Evolutionary conservation across 2,329 filamentous ascomycete species (phyloP), one percentile per base, ranked within the genome.

Genomic region (Cyanodermella asteris): DNA sequence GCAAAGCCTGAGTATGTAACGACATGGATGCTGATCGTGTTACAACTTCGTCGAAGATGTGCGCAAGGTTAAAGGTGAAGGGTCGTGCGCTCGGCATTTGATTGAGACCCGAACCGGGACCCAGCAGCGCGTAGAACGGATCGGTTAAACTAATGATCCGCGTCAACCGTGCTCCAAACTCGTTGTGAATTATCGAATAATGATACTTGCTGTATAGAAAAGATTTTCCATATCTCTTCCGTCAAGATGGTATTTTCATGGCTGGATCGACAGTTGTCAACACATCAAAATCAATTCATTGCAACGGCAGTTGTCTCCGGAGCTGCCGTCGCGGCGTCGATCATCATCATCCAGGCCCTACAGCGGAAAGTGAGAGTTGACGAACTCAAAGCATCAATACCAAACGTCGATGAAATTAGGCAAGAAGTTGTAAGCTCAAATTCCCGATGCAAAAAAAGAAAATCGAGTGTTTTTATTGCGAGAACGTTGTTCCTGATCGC

Each of bases 311-410:
- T 39, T 7, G 44, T 58, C 7, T 59, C 57, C 4, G 51, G 51
- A 7, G 49, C 50, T 6, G 39, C 61, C 5, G 54, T 59, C 14
- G 54, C 50, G 4, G 36, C 34, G 6, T 53, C 60, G 1, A 64
- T 70, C 23, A 46, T 69, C 23, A 60, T 62, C 3, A 55, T 61
- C 26, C 64, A 70, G 39, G 53, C 61, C 27, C 51, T 61, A 18
- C 55, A 51, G 34, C 52, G 61, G 29, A 55, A 54, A 38, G 59
- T 61, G 35, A 57, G 55, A 24, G 54, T 70, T 13, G 49, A 59
- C 28, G 51, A 64, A 24, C 39, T 72, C 29, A 72, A 72, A 37
- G 57, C 56, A 21, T 68, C 64, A 1, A 72, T 72, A 32, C 65
- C 64, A 13, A 50, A 52, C n/a, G 35, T 63, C 22, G 47, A 55